These are phyloP conservation scores for Baudoinia panamericana DNA, from an alignment of 495 filamentous ascomycete genomes.

Conservation along the genomic window DNA sequence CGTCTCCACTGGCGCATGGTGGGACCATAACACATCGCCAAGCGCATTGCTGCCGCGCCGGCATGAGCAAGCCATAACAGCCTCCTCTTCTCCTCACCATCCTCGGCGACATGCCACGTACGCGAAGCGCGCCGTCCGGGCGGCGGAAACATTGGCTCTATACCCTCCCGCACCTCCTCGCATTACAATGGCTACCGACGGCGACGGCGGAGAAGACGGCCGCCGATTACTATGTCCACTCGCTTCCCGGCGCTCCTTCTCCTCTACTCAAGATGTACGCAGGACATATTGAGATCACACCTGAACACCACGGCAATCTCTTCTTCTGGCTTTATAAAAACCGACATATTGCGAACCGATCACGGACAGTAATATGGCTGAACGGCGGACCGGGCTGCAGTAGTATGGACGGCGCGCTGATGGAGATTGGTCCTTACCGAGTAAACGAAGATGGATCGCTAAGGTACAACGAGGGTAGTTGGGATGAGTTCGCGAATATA, in stretches of 20 bases:
- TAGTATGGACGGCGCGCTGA: slow-evolving; percentile 90
- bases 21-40: too few relatives aligned
- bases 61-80: too few relatives aligned
- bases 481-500: slow-evolving; percentile 94
- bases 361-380: slow-evolving; percentile 90
- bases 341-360: slow-evolving; percentile 80
- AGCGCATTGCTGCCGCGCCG: too few relatives aligned
- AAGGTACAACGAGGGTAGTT: slow-evolving; percentile 75
- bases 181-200: slow-evolving; percentile 14
- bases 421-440: slow-evolving; percentile 93
- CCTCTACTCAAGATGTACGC: slow-evolving; percentile 93
- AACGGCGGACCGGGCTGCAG: slow-evolving; percentile 95
- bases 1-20: too few relatives aligned
- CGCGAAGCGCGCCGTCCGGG: background rate
- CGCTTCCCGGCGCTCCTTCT: slow-evolving; percentile 71
- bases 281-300: slow-evolving; percentile 83
- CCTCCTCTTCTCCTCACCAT: background rate
- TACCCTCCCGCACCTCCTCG: background rate
- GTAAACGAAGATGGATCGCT: slow-evolving; percentile 63
- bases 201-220: slow-evolving; percentile 39
- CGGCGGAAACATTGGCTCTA: background rate
- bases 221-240: slow-evolving; percentile 79
- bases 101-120: slow-evolving; percentile 1
- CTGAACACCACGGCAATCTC: slow-evolving; percentile 73
- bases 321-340: slow-evolving; percentile 99